Evolutionary conservation across 768 basidiomycete genomes (phyloP), one percentile per base, ranked within the genome.

Genomic region (Hydnomerulius pinastri): DNA sequence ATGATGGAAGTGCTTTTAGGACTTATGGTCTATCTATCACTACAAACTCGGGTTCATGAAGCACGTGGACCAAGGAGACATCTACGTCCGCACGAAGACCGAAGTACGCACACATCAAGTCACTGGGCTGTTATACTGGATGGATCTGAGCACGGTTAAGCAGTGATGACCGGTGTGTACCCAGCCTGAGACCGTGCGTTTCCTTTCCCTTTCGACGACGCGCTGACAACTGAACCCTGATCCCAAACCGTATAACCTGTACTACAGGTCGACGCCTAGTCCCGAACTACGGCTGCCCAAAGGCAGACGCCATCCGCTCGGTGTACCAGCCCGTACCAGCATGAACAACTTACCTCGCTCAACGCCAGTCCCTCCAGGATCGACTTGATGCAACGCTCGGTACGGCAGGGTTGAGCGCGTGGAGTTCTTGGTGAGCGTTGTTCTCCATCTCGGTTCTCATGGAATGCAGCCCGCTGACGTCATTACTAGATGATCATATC

Each of bases 361-460:
- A 59, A 25, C 71, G 75, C 43, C 62, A 63, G 11, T 61, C 62
- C n/a, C 66, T 79, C 38, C 69, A 75, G 46, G 62, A 59, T 15
- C 61, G 71, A 25, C 62, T 79, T 8, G 73, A 68, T 39, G 56
- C 45, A 0, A 73, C 64, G 10, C 63, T 77, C 17, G 77, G 77
- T 13, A 78, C 76, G 1, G 61, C 64, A 2, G 73, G 67, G 3
- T 48, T 75, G 43, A 55, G 57, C 6, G 73, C 61, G 4, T 79
- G 78, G 78, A 56, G 68, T n/a, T 66, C 69, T 2, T 79, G 77
- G 78, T 79, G 78, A 76, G 43, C 40, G 73, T 63, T 20, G 30
- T 29, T 2, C 23, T 43, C 23, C 15, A 29, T 42, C n/a, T 17
- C 38, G 6, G 30, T 18, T 45, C 28, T 11, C 40, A 33, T n/a